A percentile compares a stretch with the other conserved stretches of the same genome.
Evolutionary conservation across 345 rosid genomes (phyloP).

Genomic region (Corchorus olitorius): DNA sequence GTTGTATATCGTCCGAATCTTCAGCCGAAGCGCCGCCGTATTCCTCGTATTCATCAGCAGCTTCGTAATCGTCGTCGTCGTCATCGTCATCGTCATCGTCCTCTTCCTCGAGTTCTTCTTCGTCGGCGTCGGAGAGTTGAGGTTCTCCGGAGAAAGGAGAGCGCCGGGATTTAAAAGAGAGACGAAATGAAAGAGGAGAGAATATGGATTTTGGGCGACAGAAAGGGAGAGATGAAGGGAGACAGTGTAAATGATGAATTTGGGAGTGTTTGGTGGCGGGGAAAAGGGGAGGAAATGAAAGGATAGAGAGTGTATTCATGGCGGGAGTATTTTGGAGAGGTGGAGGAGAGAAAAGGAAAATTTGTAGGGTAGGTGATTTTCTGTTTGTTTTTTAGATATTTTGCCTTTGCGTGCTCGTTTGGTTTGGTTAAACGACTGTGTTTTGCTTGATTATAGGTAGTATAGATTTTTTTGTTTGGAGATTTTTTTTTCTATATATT

Average conservation of each 20-base stretch:
- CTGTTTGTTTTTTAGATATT: no score
- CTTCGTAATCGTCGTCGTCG: slow-evolving; percentile 53
- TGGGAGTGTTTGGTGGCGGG: slow-evolving; percentile 29
- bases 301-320: slow-evolving; percentile 41
- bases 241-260: slow-evolving; percentile 22
- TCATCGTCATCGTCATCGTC: slow-evolving; percentile 49
- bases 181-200: slow-evolving; percentile 27
- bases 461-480: no score
- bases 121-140: slow-evolving; percentile 65
- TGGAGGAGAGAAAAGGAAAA: no score
- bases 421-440: no score
- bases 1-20: slow-evolving; percentile 39
- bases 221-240: slow-evolving; percentile 31
- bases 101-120: slow-evolving; percentile 45
- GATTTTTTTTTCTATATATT: no score
- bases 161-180: slow-evolving; percentile 45
- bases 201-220: slow-evolving; percentile 34
- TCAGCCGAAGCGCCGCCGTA: slow-evolving; percentile 53
- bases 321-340: slow-evolving; percentile 6
- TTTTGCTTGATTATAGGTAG: no score
- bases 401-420: no score
- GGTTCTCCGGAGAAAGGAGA: slow-evolving; percentile 51
- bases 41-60: slow-evolving; percentile 70
- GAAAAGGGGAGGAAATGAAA: slow-evolving; percentile 31
- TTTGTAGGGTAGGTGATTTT: no score